phyloP scores from a whole-genome alignment of 75 land plant species.

The Sequoiadendron giganteum region DNA sequence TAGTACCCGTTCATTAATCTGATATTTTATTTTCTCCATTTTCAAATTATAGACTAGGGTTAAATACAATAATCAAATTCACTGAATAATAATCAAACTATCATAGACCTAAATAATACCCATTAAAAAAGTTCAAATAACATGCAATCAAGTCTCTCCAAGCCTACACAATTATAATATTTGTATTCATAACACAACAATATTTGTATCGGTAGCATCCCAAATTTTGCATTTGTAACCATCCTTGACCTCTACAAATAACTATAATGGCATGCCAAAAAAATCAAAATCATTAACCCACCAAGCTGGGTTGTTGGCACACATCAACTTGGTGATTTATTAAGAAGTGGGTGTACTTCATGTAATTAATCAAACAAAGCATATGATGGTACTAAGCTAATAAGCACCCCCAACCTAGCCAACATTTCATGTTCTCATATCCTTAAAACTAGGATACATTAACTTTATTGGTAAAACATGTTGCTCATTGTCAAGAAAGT shows the following conservation, averaged over 20 bases:
- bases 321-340: too few relatives aligned
- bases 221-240: neutral
- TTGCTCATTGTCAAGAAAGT: too few relatives aligned
- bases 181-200: neutral
- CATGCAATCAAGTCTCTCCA: neutral
- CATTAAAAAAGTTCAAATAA: neutral
- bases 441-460: neutral
- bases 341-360: too few relatives aligned
- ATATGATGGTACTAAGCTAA: neutral
- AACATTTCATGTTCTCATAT: neutral
- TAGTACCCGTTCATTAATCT: neutral
- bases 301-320: too few relatives aligned
- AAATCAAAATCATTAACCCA: too few relatives aligned
- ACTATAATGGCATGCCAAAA: neutral
- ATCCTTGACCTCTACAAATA: neutral
- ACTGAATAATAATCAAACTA: too few relatives aligned
- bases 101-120: neutral
- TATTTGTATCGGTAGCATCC: neutral
- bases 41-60: too few relatives aligned
- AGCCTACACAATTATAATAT: too few relatives aligned
- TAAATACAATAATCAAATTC: too few relatives aligned
- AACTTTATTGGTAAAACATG: neutral
- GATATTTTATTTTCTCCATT: too few relatives aligned
- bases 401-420: neutral
- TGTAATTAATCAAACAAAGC: neutral